Conservation (phyloP, 2,329 filamentous ascomycete genomes). For the Phaeosphaeria sp. region DNA sequence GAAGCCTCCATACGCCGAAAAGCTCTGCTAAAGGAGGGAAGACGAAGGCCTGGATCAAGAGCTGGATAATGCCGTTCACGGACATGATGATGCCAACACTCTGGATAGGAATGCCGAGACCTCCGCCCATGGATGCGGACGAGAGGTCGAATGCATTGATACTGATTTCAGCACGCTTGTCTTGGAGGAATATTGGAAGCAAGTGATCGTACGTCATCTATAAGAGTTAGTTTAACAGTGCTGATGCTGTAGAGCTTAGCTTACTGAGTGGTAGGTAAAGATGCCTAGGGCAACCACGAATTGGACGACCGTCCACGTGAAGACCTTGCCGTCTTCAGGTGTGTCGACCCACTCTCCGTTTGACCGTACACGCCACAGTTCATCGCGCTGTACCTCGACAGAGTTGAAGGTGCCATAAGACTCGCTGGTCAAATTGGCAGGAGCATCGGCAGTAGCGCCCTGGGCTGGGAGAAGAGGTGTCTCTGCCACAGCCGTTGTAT, state of each 20-base stretch:
- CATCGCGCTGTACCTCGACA: conserved; percentile 61
- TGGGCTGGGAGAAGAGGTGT: conserved; percentile 79
- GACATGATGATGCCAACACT: conserved; percentile 73
- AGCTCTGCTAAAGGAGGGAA: conserved; percentile 69
- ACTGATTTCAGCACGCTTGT: conserved; percentile 58
- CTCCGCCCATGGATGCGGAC: conserved; percentile 57
- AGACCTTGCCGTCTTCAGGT: conserved; percentile 53
- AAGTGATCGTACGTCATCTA: conserved; percentile 91
- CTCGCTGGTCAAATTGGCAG: conserved; percentile 76
- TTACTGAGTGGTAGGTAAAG: conserved; percentile 83
- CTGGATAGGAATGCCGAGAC: conserved; percentile 69
- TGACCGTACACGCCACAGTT: conserved; percentile 59
- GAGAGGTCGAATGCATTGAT: conserved; percentile 37
- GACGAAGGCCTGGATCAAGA: conserved; percentile 74
- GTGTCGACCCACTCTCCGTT: conserved; percentile 53
- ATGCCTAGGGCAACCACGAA: conserved; percentile 84
- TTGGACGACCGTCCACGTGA: conserved; percentile 71
- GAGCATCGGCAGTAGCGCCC: conserved; percentile 74
- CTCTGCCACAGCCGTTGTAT: conserved; percentile 58
- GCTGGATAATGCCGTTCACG: conserved; percentile 72
- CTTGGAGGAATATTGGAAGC: conserved; percentile 90
- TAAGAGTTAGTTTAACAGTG: conserved; percentile 6
- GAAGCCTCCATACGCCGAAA: conserved; percentile 71
- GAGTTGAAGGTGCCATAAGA: conserved; percentile 77
- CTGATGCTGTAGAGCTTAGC: not conserved